A percentile compares a stretch with the other conserved stretches of the same genome.
These are phyloP conservation scores for Zygotorulaspora mrakii DNA, from an alignment of 1,139 yeast genomes.

Conservation along the genomic window DNA sequence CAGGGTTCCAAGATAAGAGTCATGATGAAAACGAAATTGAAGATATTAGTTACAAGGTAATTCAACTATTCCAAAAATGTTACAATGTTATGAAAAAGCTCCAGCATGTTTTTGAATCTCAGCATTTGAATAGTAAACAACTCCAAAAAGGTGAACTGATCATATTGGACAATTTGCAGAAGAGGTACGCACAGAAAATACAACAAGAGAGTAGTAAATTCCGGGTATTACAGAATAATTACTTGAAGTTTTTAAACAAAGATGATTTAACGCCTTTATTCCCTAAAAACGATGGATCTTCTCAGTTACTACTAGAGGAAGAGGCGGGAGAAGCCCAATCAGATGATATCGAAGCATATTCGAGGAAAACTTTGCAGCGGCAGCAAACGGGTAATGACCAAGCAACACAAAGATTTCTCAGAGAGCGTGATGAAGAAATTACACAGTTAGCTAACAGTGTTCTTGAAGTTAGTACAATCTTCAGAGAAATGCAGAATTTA, in stretches of 20 bases:
- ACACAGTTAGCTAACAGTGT: slow-evolving; percentile 91
- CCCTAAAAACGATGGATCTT: slow-evolving; percentile 28
- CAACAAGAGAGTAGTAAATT: slow-evolving; percentile 75
- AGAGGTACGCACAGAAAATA: slow-evolving; percentile 77
- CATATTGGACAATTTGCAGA: slow-evolving; percentile 76
- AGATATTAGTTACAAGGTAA: slow-evolving; percentile 65
- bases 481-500: slow-evolving; percentile 86
- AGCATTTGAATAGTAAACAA: slow-evolving; percentile 27
- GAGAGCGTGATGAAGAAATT: slow-evolving; percentile 84
- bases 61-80: slow-evolving; percentile 70
- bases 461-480: slow-evolving; percentile 85
- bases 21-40: slow-evolving; percentile 73
- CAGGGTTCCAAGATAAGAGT: slow-evolving; percentile 77
- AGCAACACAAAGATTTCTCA: slow-evolving; percentile 39
- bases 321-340: slow-evolving; percentile 41
- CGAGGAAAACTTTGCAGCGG: slow-evolving; percentile 43
- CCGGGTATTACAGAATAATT: slow-evolving; percentile 83
- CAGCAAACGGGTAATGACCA: slow-evolving; percentile 39
- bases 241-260: slow-evolving; percentile 67
- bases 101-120: slow-evolving; percentile 45
- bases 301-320: slow-evolving; percentile 35
- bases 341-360: slow-evolving; percentile 42
- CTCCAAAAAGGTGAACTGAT: slow-evolving; percentile 49
- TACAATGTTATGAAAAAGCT: slow-evolving; percentile 71
- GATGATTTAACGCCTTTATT: slow-evolving; percentile 53